phyloP scores from a whole-genome alignment of 495 filamentous ascomycete species.

The Lepidopterella palustris region DNA sequence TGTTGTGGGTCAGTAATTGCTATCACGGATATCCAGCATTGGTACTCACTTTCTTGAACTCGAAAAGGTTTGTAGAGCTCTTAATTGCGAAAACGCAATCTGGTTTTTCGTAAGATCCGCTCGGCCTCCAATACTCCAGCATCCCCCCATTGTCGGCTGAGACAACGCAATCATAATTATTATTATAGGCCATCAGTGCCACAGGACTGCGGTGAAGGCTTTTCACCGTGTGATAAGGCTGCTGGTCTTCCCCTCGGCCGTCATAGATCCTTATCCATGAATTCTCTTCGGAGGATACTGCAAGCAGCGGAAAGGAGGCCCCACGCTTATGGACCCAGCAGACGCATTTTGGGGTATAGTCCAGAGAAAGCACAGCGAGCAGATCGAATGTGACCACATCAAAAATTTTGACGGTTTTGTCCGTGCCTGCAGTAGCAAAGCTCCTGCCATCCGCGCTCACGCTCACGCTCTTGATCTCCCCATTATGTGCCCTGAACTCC shows the following conservation, averaged over 20 bases:
- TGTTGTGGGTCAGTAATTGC: constrained; percentile 30
- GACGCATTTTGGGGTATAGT: constrained; percentile 67
- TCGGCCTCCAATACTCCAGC: constrained; percentile 93
- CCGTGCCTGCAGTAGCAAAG: constrained; percentile 81
- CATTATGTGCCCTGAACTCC: constrained; percentile 85
- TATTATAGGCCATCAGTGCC: constrained; percentile 80
- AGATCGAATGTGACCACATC: constrained; percentile 87
- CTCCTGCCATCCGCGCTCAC: constrained; percentile 86
- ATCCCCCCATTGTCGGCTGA: constrained; percentile 87
- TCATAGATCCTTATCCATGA: constrained; percentile 76
- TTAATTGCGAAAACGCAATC: constrained; percentile 88
- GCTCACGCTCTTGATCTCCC: constrained; percentile 75
- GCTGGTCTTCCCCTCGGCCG: constrained; percentile 71
- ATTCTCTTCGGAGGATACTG: constrained; percentile 75
- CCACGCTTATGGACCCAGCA: constrained; percentile 93
- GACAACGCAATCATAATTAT: constrained; percentile 79
- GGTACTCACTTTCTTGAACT: constrained; percentile 65
- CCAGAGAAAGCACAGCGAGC: constrained; percentile 58
- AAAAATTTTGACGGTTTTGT: constrained; percentile 91
- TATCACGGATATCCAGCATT: background rate
- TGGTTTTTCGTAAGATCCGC: constrained; percentile 77
- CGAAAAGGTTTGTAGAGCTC: constrained; percentile 86
- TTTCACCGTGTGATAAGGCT: constrained; percentile 65
- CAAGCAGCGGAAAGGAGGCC: constrained; percentile 76
- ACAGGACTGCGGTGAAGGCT: constrained; percentile 73